Evolutionary conservation across 2,329 filamentous ascomycete genomes (phyloP), one percentile per base, ranked within the genome.

Genomic region (Arachnomyces sp.): DNA sequence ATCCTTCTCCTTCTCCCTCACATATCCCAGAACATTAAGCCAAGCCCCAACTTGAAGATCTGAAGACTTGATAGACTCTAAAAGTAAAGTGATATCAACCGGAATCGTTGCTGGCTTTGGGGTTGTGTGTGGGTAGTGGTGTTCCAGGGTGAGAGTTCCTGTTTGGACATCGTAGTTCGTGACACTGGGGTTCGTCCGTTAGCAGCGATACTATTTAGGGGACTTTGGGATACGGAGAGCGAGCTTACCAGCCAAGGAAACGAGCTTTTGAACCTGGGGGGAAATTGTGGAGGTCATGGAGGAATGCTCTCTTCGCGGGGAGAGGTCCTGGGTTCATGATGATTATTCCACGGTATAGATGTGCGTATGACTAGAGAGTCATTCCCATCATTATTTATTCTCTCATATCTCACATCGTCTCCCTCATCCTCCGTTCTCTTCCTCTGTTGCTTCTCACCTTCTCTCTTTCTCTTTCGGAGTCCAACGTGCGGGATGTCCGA

Each of bases 1-100:
- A 36, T 43, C 45, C 36, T 44, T 35, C 42, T 43, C 47, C 34
- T 51, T 38, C 32, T 57, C 57, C 31, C 68, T 72, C 43, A 89
- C 69, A 58, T 93, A 93, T 4, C 89, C 90, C 49, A 95, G 76
- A 3, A 95, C 73, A 57, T 95, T 94, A 36, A 95, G 63, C 88
- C 89, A 95, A 44, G 82, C 74, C n/a, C 90, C 90, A 17, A 83
- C 66, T 37, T 79, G 72, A 38, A 83, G 73, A 37, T 84, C 71
- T 41, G 80, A 73, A 15, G 72, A 63, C 14, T 74, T 76, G 43
- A 92, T 64, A 7, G 66, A 72, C 52, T 80, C 73, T 4, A 94
- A 71, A 2, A 93, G 61, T 48, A 89, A 75, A 38, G 76, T 73
- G 43, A 93, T 72, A 53, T 92, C 77, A 28, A 94, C 84, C 29